Percentiles rank a stretch among this genome's conserved stretches.
These are phyloP conservation scores for Tothia fuscella DNA, from an alignment of 2,329 filamentous ascomycete species.

Conservation along the genomic window DNA sequence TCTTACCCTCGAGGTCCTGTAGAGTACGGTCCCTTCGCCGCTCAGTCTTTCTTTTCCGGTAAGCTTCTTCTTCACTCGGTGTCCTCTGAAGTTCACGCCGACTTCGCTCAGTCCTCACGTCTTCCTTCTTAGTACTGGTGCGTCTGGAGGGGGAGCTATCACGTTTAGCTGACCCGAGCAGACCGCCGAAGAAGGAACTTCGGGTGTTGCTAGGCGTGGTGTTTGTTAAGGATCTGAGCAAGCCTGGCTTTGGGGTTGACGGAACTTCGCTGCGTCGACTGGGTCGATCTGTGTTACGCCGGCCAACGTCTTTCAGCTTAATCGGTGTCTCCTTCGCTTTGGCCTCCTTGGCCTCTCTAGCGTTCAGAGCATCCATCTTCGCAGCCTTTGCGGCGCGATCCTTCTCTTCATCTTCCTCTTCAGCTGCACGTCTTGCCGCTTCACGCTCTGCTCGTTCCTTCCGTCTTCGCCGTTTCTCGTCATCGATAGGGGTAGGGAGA, in stretches of 20 bases:
- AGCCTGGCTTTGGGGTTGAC: constrained; percentile 2
- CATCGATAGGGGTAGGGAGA: constrained; percentile 1
- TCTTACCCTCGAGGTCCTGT: constrained; percentile 5
- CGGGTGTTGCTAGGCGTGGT: not conserved
- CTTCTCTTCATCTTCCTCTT: constrained; percentile 8
- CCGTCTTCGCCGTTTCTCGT: constrained; percentile 1
- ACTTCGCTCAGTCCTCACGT: constrained; percentile 1
- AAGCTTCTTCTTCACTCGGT: constrained; percentile 5
- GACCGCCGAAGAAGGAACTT: constrained; percentile 5
- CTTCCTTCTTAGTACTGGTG: not conserved
- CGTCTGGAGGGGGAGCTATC: not conserved
- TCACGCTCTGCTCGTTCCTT: constrained; percentile 3
- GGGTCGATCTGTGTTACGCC: constrained; percentile 4
- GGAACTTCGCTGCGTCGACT: not conserved
- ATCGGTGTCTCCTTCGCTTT: not conserved
- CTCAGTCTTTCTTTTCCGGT: constrained; percentile 6
- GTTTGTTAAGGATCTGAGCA: constrained; percentile 3
- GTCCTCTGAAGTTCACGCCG: constrained; percentile 4
- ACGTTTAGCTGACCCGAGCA: constrained; percentile 1
- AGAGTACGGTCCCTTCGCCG: constrained; percentile 6
- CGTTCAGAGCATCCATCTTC: constrained; percentile 3
- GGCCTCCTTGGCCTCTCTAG: constrained; percentile 1
- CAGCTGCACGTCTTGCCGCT: constrained; percentile 5
- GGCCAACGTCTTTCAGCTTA: not conserved
- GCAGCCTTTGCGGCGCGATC: not conserved